Evolutionary conservation across 2,329 filamentous ascomycete species (phyloP).

Genomic region (Colletotrichum sp.): DNA sequence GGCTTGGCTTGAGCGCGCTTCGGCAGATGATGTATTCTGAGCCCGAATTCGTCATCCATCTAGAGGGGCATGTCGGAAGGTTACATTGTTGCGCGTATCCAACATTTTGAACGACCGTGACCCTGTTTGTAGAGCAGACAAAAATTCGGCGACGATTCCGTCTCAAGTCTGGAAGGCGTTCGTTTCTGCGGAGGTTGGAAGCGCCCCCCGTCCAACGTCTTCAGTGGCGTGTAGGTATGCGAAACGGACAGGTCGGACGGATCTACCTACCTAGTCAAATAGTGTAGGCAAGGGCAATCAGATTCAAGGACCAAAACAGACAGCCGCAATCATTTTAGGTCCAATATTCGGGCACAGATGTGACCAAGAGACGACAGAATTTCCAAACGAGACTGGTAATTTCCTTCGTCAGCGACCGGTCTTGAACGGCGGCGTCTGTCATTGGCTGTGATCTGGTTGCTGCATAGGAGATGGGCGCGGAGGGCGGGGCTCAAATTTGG

Average conservation of each 20-base stretch:
- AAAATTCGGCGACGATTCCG: not conserved
- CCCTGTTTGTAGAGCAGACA: not conserved
- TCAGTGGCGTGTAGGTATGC: not conserved
- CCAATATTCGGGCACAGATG: not conserved
- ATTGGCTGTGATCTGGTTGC: not conserved
- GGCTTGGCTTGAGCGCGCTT: not conserved
- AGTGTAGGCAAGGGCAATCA: not conserved
- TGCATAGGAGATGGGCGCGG: not conserved
- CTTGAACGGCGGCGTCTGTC: not conserved
- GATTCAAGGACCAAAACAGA: not conserved
- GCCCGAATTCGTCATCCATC: slow-evolving; percentile 8
- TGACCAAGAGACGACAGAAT: not conserved
- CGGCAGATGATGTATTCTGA: slow-evolving; percentile 11
- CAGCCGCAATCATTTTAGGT: not conserved
- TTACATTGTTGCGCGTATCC: not conserved
- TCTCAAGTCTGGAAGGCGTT: not conserved
- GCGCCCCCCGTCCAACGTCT: not conserved
- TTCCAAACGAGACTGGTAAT: slow-evolving; percentile 14
- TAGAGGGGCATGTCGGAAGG: not conserved
- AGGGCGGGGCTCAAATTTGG: not conserved
- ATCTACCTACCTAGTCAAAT: not conserved
- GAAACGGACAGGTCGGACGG: not conserved
- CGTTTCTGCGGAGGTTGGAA: not conserved
- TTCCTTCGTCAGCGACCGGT: slow-evolving; percentile 5
- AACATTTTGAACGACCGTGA: not conserved